Percentiles rank a stretch among this genome's conserved stretches.
Evolutionary conservation across 1,284 basidiomycete genomes (phyloP).

Genomic region (Rhodofomes roseus): DNA sequence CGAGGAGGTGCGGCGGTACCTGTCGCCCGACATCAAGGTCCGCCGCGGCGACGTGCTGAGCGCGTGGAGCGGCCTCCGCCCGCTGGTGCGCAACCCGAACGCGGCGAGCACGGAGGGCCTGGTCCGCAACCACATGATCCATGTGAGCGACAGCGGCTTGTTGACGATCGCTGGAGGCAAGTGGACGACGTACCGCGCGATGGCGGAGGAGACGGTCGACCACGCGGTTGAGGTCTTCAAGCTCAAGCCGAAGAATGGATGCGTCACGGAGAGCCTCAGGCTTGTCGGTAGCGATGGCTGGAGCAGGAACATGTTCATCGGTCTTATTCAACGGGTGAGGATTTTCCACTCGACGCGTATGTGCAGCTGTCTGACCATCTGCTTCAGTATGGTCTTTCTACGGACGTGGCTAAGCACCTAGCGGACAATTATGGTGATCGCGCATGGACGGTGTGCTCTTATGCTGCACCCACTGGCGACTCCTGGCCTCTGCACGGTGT

Average conservation of each 20-base stretch:
- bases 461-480: conserved; percentile 76
- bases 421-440: conserved; percentile 95
- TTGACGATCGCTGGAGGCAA: conserved; percentile 97
- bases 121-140: conserved; percentile 94
- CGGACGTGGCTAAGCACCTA: conserved; percentile 91
- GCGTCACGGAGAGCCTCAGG: conserved; percentile 80
- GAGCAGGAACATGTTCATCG: conserved; percentile 97
- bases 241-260: conserved; percentile 59
- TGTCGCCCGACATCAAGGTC: conserved; percentile 91
- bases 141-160: conserved; percentile 79
- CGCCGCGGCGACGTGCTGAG: conserved; percentile 95
- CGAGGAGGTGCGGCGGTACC: conserved; percentile 88
- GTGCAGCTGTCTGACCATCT: neutral
- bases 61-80: conserved; percentile 92
- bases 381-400: conserved; percentile 78
- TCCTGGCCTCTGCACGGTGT: conserved; percentile 86
- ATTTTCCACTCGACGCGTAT: neutral
- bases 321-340: conserved; percentile 83
- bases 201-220: conserved; percentile 97
- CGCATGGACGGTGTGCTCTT: conserved; percentile 90
- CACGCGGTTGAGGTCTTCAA: conserved; percentile 79
- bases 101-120: conserved; percentile 82
- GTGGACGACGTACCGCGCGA: conserved; percentile 97
- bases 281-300: conserved; percentile 94
- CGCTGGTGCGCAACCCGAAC: conserved; percentile 83